These are phyloP conservation scores for Tetrahymena malaccensis DNA, from an alignment of 73 alveolate species.

Conservation along the genomic window DNA sequence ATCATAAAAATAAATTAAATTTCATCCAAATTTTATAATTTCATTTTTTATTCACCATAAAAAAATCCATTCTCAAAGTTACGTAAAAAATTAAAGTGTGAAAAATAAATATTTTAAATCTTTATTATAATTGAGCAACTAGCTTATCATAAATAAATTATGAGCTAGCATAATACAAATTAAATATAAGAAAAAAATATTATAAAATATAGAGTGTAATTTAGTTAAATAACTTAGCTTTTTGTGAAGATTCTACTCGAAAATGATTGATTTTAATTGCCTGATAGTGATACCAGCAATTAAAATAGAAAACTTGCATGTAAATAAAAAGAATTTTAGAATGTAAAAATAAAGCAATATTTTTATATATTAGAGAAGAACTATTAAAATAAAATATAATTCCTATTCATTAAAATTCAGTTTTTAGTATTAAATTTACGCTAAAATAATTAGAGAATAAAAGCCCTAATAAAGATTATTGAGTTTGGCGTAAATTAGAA, in stretches of 20 bases:
- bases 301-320: not conserved
- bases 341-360: not conserved
- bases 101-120: too few relatives aligned
- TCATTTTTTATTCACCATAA: too few relatives aligned
- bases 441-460: not conserved
- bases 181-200: too few relatives aligned
- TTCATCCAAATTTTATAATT: too few relatives aligned
- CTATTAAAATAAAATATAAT: not conserved
- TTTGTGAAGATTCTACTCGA: not conserved
- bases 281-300: not conserved
- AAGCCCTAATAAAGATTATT: not conserved
- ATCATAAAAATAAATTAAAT: too few relatives aligned
- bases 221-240: not conserved
- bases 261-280: not conserved
- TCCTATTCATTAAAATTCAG: not conserved
- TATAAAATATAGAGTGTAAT: not conserved
- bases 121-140: too few relatives aligned
- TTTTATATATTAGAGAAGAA: not conserved
- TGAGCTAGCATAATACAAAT: not conserved
- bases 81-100: too few relatives aligned
- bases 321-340: not conserved
- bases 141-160: too few relatives aligned
- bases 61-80: too few relatives aligned
- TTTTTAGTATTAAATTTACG: not conserved
- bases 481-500: not conserved